These are phyloP conservation scores for Mallotus repandus DNA, from an alignment of 441 rosid species.

Conservation along the genomic window DNA sequence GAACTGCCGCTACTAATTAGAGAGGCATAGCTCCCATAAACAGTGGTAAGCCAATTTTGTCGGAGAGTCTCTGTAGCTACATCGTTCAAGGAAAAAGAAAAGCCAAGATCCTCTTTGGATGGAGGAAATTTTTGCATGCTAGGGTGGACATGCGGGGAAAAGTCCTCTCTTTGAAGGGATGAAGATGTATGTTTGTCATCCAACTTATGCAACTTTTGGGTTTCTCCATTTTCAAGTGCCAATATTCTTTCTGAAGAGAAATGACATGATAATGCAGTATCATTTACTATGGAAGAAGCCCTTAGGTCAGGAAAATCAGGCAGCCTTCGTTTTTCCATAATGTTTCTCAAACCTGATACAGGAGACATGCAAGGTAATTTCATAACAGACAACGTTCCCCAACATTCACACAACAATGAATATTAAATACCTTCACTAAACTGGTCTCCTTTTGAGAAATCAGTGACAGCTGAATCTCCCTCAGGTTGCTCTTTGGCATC, in stretches of 20 bases:
- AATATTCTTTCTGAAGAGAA: conserved; percentile 31
- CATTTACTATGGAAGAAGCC: conserved; percentile 34
- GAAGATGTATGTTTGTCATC: conserved; percentile 31
- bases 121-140: conserved; percentile 33
- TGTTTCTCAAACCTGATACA: conserved; percentile 38
- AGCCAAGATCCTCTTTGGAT: conserved; percentile 36
- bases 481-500: conserved; percentile 30
- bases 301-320: conserved; percentile 28
- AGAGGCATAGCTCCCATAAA: conserved; percentile 37
- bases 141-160: conserved; percentile 29
- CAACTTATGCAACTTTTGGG: conserved; percentile 23
- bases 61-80: conserved; percentile 36
- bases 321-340: conserved; percentile 22
- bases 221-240: conserved; percentile 31
- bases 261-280: conserved; percentile 26
- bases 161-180: conserved; percentile 26
- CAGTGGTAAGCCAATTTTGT: conserved; percentile 34
- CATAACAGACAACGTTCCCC: conserved; percentile 22
- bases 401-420: conserved; percentile 25
- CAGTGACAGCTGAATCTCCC: conserved; percentile 35
- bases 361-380: conserved; percentile 22
- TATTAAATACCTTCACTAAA: conserved; percentile 53
- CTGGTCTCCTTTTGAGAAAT: conserved; percentile 30
- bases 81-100: conserved; percentile 37
- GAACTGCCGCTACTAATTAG: conserved; percentile 37